Evolutionary conservation across 805 yeast genomes (phyloP), one percentile per base, ranked within the genome.

Genomic region (Pichia pseudocactophila): DNA sequence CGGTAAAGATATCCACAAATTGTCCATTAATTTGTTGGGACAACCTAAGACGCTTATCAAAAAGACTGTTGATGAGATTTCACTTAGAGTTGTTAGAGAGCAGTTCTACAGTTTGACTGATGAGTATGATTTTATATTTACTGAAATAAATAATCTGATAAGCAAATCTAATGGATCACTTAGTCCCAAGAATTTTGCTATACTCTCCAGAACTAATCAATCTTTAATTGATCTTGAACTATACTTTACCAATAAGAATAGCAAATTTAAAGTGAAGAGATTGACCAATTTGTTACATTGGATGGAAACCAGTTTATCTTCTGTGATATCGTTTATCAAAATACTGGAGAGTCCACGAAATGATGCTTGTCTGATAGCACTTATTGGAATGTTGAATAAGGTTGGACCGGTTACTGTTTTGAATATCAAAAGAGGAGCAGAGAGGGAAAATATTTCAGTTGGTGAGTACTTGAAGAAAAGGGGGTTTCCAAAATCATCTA

Each of bases 1-100:
- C 19, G 69, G 83, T 0, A 80, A 82, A 0, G 78, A 76, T 41
- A 69, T 81, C 3, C 55, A 77, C 16, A 49, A 63, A 2, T 63
- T 71, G 1, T 69, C 82, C 0, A 57, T 65, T 6, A 56, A 46
- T 33, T 16, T 61, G 2, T 22, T 61, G 19, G 58, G 56, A 9
- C 37, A 34, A 25, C 18, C 30, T 12, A 37, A 43, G 19, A 43
- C 46, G 0, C 38, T 52, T 43, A 30, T 47, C 7, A 43, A 39
- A 13, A 43, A 50, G 5, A 50, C 55, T 28, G 59, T 52, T 25
- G 26, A 44, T 12, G 46, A 56, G 12, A 37, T 37, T 6, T 31
- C 45, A 15, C 26, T 58, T 7, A 49, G 49, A 4, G 57, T 63
- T 2, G 44, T 58, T 4, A 34, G 59, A n/a, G 36, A 50, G 16